Evolutionary conservation across 2,329 filamentous ascomycete species (phyloP).

Genomic region (Aspergillus neoniger): DNA sequence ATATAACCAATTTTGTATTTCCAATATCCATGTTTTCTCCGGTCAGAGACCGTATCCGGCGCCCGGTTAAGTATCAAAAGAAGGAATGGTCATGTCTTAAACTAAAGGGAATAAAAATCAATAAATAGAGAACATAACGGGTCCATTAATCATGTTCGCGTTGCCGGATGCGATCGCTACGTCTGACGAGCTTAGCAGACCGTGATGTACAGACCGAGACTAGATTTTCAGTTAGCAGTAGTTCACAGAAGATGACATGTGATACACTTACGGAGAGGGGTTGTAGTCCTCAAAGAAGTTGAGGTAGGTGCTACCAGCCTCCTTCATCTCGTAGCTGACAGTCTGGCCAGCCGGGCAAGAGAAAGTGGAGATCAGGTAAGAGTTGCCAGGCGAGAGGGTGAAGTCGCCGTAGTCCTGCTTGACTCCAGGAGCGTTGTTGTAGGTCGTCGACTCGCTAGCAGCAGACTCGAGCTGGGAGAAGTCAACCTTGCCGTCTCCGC

Average conservation of each 20-base stretch:
- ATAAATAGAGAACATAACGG: slow-evolving; percentile 9
- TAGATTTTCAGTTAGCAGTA: slow-evolving; percentile 22
- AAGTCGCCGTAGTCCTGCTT: slow-evolving; percentile 47
- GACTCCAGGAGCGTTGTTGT: slow-evolving; percentile 53
- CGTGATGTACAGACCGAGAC: slow-evolving; percentile 47
- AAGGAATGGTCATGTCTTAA: not conserved
- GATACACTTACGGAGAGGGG: slow-evolving; percentile 46
- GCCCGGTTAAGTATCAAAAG: not conserved
- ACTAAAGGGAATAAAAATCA: not conserved
- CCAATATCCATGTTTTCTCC: not conserved
- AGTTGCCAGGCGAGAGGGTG: slow-evolving; percentile 55
- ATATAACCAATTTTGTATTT: not conserved
- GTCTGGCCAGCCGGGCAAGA: slow-evolving; percentile 56
- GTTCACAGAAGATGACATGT: not conserved
- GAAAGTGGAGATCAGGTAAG: slow-evolving; percentile 56
- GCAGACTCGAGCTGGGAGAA: slow-evolving; percentile 53
- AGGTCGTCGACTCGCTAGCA: slow-evolving; percentile 56
- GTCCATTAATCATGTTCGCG: slow-evolving; percentile 21
- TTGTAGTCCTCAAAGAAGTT: slow-evolving; percentile 68
- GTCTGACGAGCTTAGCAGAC: slow-evolving; percentile 34
- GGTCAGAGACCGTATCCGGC: not conserved
- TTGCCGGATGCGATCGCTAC: slow-evolving; percentile 8
- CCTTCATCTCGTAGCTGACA: slow-evolving; percentile 56
- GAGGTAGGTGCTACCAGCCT: slow-evolving; percentile 54
- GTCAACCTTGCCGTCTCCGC: slow-evolving; percentile 55